phyloP scores from a whole-genome alignment of 2,329 filamentous ascomycete species.

The Xylariaceae sp. region DNA sequence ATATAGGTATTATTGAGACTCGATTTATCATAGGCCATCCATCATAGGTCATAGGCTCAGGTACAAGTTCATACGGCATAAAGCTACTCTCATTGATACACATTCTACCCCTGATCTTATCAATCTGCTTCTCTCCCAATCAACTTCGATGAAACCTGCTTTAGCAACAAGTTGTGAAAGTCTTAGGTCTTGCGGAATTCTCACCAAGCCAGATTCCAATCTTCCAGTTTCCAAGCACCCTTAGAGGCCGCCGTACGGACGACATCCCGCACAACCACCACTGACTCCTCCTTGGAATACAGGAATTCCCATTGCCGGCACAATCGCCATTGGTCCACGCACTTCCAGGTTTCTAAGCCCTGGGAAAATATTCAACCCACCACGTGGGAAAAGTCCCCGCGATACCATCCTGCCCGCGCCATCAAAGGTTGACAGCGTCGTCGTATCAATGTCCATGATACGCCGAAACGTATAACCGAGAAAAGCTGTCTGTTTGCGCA shows the following conservation, averaged over 20 bases:
- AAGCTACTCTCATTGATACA: not conserved
- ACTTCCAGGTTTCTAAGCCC: not conserved
- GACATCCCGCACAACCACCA: constrained; percentile 1
- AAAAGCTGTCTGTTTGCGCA: constrained; percentile 79
- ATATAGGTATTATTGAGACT: not conserved
- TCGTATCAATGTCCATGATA: constrained; percentile 25
- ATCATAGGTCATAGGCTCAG: not conserved
- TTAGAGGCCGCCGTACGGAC: constrained; percentile 18
- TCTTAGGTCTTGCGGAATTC: not conserved
- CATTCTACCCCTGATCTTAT: not conserved
- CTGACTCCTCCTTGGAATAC: not conserved
- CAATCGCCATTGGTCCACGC: not conserved
- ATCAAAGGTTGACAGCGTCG: constrained; percentile 3
- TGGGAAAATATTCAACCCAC: not conserved
- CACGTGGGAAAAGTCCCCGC: not conserved
- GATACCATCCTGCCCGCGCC: constrained; percentile 1
- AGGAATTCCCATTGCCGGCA: not conserved
- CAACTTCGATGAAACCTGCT: no score
- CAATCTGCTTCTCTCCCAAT: no score
- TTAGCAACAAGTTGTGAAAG: not conserved
- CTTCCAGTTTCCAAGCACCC: not conserved
- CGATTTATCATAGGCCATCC: not conserved
- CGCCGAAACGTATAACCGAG: constrained; percentile 82
- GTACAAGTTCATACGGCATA: not conserved
- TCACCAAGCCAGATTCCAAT: constrained; percentile 2